Percentiles rank a stretch among this genome's conserved stretches.
Evolutionary conservation across 257 asterid species (phyloP).

Genomic region (Ophiorrhiza pumila): DNA sequence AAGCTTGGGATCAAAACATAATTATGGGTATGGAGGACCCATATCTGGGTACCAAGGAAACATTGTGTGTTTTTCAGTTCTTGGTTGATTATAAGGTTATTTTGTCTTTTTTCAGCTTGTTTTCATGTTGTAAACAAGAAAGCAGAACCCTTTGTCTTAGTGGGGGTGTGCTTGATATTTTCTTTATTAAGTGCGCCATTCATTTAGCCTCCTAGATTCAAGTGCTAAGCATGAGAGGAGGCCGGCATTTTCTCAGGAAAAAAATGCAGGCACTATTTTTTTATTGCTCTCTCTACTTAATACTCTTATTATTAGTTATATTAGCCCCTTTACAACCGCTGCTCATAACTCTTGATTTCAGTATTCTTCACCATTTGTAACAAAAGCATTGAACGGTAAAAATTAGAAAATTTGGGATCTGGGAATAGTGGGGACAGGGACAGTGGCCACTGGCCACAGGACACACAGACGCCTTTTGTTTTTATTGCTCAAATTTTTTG

Average conservation of each 20-base stretch:
- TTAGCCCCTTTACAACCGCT: neutral
- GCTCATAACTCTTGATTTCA: slow-evolving; percentile 4
- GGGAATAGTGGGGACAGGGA: neutral
- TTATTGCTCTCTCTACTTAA: neutral
- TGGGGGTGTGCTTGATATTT: neutral
- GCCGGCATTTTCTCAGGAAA: slow-evolving; percentile 31
- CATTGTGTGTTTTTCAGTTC: slow-evolving; percentile 25
- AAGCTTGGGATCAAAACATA: slow-evolving; percentile 38
- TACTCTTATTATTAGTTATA: too few relatives aligned
- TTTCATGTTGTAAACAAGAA: slow-evolving; percentile 15
- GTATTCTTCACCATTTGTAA: slow-evolving; percentile 18
- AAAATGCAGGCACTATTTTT: slow-evolving; percentile 22
- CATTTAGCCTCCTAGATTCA: slow-evolving; percentile 23
- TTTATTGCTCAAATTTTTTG: neutral
- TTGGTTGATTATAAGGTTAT: slow-evolving; percentile 24
- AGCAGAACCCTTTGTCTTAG: neutral
- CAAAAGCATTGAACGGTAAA: slow-evolving; percentile 12
- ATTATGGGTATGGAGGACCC: slow-evolving; percentile 44
- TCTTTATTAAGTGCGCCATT: neutral
- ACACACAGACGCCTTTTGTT: neutral
- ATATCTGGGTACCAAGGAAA: slow-evolving; percentile 29
- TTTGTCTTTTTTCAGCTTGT: slow-evolving; percentile 28
- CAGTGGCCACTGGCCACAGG: neutral
- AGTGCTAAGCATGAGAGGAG: slow-evolving; percentile 27
- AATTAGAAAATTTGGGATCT: slow-evolving; percentile 10